Base-by-base conservation (phyloP, 805 yeast species). In the Wickerhamiella qilinensis region DNA sequence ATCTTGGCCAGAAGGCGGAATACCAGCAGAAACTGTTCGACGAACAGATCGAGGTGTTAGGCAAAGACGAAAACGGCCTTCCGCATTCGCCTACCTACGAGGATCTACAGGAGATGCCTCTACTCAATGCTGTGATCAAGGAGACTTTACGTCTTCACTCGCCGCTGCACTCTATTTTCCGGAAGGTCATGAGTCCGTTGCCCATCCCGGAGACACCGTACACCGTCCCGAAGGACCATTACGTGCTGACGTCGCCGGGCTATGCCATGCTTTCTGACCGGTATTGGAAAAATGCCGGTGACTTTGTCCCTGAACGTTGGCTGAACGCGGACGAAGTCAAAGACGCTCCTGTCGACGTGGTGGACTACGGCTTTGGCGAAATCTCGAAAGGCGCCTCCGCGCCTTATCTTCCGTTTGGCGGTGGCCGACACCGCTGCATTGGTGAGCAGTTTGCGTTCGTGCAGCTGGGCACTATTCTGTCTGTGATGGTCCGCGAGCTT, bases 391-490 rank as follows among this genome's bases (percentile, higher is more conserved):
- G 97, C 63, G 97, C 88, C 38, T 67, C 82, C 22, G 83, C 95
- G 32, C 94, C 97, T 42, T 91, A 84, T 63, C 73, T 91, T 57
- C 98, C 98, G 40, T 91, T 91, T 54, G 98, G 98, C 51, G 98
- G 97, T 60, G 98, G 98, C 49, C 81, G 98, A 70, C 98, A 91
- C 61, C 80, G 98, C 66, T 91, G 98, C 65, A 88, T 91, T 54
- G 98, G 98, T 57, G 98, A 91, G 63, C 97, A 88, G 58, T 91
- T 91, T 64, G 98, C 98, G 20, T 83, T 77, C 59, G 75, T 78
- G 48, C 98, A 91, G 67, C 71, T 91, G 47, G 94, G 94, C 36
- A 76, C 91, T 36, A 67, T 91, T 43, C 65, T 91, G 54, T 62
- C 82, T 29, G 72, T 84, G 15, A 81, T 67, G 56, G 69, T 88